Evolutionary conservation across 352 stramenopile genomes (phyloP).

Genomic region (Globisporangium spiculum): DNA sequence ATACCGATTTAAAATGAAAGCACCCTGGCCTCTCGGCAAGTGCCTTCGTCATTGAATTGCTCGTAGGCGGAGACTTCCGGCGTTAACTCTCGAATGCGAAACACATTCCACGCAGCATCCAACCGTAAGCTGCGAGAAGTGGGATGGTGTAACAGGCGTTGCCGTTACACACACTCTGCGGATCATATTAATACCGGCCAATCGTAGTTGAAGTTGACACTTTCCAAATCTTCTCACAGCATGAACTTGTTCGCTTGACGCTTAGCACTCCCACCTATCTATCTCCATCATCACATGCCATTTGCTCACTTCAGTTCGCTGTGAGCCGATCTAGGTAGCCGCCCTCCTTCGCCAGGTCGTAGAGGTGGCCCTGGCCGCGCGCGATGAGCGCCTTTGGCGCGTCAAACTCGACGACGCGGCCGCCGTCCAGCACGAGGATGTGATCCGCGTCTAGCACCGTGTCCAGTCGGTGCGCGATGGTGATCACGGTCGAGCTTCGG

Average conservation of each 20-base stretch:
- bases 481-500: slow-evolving; percentile 91
- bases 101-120: no score
- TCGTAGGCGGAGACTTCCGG: no score
- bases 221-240: slow-evolving; percentile 25
- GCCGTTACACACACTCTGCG: no score
- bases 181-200: neutral
- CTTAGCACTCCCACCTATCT: neutral
- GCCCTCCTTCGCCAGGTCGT: slow-evolving; percentile 35
- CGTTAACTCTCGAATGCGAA: no score
- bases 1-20: no score
- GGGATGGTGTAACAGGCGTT: no score
- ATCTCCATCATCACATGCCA: neutral
- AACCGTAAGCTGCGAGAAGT: no score
- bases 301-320: neutral
- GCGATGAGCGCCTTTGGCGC: slow-evolving; percentile 63
- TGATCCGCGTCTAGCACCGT: slow-evolving; percentile 97
- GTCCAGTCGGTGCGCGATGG: slow-evolving; percentile 96
- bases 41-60: no score
- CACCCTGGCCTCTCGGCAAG: no score
- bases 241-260: neutral
- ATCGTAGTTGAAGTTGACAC: neutral
- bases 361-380: slow-evolving; percentile 33
- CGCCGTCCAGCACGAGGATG: slow-evolving; percentile 95
- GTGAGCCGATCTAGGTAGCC: slow-evolving; percentile 37
- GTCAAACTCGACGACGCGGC: slow-evolving; percentile 86